A percentile compares a stretch with the other conserved stretches of the same genome.
phyloP scores from a whole-genome alignment of 2,329 filamentous ascomycete species.

The Pyricularia sp. region DNA sequence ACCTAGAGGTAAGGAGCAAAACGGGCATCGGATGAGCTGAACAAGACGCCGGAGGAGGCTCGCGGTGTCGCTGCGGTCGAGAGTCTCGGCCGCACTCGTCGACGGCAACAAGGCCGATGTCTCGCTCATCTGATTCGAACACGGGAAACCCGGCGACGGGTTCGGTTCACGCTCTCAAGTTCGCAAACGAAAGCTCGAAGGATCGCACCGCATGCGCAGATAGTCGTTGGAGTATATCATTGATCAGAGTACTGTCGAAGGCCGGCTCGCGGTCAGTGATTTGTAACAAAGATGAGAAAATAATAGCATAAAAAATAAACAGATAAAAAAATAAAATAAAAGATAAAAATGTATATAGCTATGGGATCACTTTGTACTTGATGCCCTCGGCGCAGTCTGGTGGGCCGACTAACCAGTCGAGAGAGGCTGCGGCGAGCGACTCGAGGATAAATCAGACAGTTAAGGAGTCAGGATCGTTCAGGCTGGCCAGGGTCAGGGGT shows the following conservation, averaged over 20 bases:
- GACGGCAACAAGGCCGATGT: constrained; percentile 25
- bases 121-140: constrained; percentile 31
- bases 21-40: constrained; percentile 62
- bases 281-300: background rate
- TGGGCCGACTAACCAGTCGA: background rate
- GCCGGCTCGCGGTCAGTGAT: background rate
- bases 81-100: background rate
- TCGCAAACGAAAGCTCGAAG: background rate
- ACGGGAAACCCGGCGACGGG: background rate
- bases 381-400: background rate
- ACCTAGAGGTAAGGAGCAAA: constrained; percentile 55
- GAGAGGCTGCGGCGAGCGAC: background rate
- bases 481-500: background rate
- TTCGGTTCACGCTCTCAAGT: background rate
- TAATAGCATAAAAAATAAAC: background rate
- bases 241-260: background rate
- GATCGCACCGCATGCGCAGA: constrained; percentile 1
- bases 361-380: background rate
- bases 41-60: constrained; percentile 19
- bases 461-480: background rate
- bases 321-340: background rate
- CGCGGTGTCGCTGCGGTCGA: background rate
- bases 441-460: background rate
- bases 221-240: background rate
- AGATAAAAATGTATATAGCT: background rate